Base-by-base conservation (phyloP, 495 filamentous ascomycete species). In the Annulohypoxylon maeteangense region DNA sequence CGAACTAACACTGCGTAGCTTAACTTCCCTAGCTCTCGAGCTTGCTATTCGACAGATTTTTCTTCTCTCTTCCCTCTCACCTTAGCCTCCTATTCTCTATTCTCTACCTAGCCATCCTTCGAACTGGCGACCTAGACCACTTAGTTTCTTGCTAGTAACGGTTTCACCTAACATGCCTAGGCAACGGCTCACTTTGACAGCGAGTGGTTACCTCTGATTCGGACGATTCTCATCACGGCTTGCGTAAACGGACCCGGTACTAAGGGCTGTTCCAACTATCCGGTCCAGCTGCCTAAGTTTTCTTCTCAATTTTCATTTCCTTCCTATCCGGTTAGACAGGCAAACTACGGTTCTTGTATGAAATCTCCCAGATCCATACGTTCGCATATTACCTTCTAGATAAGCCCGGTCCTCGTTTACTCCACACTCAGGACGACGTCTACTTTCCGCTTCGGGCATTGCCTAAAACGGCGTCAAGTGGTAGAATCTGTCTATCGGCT, bases 401-500 rank as follows among this genome's bases (percentile, higher is more conserved):
- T 75, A 78, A 78, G 70, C 69, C 70, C 67, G 68, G 73, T 65
- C 62, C 67, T 74, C 67, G 44, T 66, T 68, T 68, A 20, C 75
- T 78, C 74, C 75, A 78, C 74, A 76, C 62, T 51, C 62, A 78
- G 71, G 70, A 78, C 75, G 62, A 70, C 65, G 56, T 70, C 67
- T 73, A 74, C 75, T 76, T 74, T 78, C 74, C 71, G 65, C 71
- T 76, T 76, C 72, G 75, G 75, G 74, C 75, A 76, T 78, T 78
- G 71, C 75, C 75, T 78, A 78, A 78, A 78, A 72, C 68, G 75
- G 75, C 66, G 59, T 67, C 73, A 59, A 72, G 75, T 74, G 44
- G 68, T 63, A 74, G 70, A 68, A 75, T 71, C 67, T 71, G 61
- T 70, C 67, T 62, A 70, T 64, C 73, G 70, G 70, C 62, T 74